These are phyloP conservation scores for Punctularia strigosozonata DNA, from an alignment of 768 basidiomycete genomes.

Conservation along the genomic window DNA sequence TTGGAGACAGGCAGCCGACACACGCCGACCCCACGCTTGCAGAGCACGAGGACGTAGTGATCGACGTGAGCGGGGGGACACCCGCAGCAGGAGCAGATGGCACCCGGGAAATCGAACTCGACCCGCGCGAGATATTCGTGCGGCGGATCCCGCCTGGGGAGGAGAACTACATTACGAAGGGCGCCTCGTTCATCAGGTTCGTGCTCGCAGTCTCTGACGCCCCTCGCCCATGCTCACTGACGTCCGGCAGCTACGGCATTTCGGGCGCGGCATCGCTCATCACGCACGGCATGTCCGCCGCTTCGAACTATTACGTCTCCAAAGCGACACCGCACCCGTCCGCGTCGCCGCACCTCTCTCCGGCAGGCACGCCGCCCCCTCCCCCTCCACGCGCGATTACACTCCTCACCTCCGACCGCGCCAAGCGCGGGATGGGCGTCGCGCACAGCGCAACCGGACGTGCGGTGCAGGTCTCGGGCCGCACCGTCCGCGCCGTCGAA, in stretches of 20 bases:
- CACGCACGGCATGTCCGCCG: constrained; percentile 46
- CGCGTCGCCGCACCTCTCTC: constrained; percentile 13
- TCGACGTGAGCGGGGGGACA: constrained; percentile 49
- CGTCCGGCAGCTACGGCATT: constrained; percentile 44
- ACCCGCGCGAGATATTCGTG: constrained; percentile 42
- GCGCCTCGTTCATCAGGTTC: constrained; percentile 53
- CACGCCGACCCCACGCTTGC: constrained; percentile 49
- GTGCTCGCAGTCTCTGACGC: constrained; percentile 8
- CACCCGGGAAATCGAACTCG: constrained; percentile 7
- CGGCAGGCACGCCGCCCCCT: constrained; percentile 8
- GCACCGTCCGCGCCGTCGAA: constrained; percentile 52
- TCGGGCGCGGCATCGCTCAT: constrained; percentile 54
- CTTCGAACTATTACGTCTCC: constrained; percentile 49
- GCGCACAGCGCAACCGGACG: constrained; percentile 56
- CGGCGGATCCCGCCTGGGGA: constrained; percentile 54
- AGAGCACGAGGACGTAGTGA: constrained; percentile 55
- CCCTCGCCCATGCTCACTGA: constrained; percentile 2
- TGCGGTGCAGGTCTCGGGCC: constrained; percentile 53
- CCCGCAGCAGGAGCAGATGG: no score
- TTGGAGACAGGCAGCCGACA: constrained; percentile 45
- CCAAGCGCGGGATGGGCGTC: constrained; percentile 42
- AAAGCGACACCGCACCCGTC: constrained; percentile 38
- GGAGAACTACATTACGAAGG: constrained; percentile 52
- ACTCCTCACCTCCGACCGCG: constrained; percentile 46
- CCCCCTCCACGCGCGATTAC: constrained; percentile 7